These are phyloP conservation scores for Murraya paniculata DNA, from an alignment of 345 rosid genomes.

Conservation along the genomic window DNA sequence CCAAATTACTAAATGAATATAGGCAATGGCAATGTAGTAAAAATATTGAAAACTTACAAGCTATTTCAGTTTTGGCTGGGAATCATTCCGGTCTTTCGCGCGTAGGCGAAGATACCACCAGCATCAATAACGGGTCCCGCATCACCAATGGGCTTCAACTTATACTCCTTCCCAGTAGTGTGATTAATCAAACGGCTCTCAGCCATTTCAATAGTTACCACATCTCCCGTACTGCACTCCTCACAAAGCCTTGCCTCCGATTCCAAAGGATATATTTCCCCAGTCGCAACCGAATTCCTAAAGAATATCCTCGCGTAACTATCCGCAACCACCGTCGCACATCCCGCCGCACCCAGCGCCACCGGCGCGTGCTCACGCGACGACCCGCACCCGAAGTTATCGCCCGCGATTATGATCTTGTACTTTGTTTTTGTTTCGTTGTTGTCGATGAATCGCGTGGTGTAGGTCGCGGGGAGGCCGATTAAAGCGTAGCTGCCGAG, in stretches of 20 bases:
- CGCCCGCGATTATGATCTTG: conserved; percentile 71
- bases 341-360: conserved; percentile 89
- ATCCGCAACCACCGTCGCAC: conserved; percentile 71
- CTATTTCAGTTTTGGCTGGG: conserved; percentile 31
- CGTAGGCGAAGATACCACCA: conserved; percentile 85
- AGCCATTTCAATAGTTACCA: conserved; percentile 61
- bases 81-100: conserved; percentile 81
- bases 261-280: conserved; percentile 80
- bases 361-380: conserved; percentile 97
- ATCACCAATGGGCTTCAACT: conserved; percentile 82
- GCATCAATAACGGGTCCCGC: conserved; percentile 86
- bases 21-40: neutral
- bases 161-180: conserved; percentile 76
- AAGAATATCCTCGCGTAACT: conserved; percentile 89
- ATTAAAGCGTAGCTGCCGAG: conserved; percentile 78
- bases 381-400: conserved; percentile 94
- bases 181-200: conserved; percentile 72
- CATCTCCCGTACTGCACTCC: conserved; percentile 83
- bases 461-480: conserved; percentile 73
- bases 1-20: neutral
- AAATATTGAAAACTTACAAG: neutral
- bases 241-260: conserved; percentile 77
- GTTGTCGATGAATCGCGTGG: conserved; percentile 60
- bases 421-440: conserved; percentile 58
- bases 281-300: conserved; percentile 84